A percentile compares a stretch with the other conserved stretches of the same genome.
Evolutionary conservation across 257 asterid species (phyloP).

Genomic region (Rubia yunnanensis): DNA sequence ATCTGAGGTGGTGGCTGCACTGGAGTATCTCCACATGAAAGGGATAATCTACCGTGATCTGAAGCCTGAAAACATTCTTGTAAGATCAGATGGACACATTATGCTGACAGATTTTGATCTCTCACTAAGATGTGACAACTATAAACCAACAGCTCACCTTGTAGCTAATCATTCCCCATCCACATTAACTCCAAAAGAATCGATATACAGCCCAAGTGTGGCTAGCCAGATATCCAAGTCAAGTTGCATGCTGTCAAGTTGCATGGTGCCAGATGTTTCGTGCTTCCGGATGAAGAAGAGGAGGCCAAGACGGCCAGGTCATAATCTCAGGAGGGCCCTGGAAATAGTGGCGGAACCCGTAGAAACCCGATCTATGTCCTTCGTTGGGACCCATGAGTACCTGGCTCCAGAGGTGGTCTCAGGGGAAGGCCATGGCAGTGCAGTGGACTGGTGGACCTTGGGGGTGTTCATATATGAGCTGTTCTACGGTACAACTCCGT

Average conservation of each 20-base stretch:
- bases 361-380: constrained; percentile 63
- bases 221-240: constrained; percentile 21
- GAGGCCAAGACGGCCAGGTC: constrained; percentile 11
- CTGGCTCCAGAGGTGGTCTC: constrained; percentile 64
- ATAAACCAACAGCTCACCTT: constrained; percentile 37
- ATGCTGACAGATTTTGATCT: constrained; percentile 80
- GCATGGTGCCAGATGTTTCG: constrained; percentile 27
- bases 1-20: constrained; percentile 68
- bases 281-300: background rate
- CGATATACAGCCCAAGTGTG: background rate
- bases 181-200: background rate
- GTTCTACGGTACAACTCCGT: constrained; percentile 58
- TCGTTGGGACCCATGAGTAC: constrained; percentile 75
- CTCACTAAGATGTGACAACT: constrained; percentile 41
- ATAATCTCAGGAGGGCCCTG: constrained; percentile 6
- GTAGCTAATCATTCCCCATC: constrained; percentile 20
- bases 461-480: constrained; percentile 53
- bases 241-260: constrained; percentile 39
- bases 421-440: constrained; percentile 71
- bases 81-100: constrained; percentile 63
- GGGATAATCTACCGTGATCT: constrained; percentile 61
- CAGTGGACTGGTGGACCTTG: constrained; percentile 80
- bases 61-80: constrained; percentile 72
- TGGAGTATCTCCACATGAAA: constrained; percentile 79
- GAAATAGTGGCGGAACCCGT: constrained; percentile 56